A percentile compares a stretch with the other conserved stretches of the same genome.
These are phyloP conservation scores for Ambrosia trifida DNA, from an alignment of 129 eudicot species.

Conservation along the genomic window DNA sequence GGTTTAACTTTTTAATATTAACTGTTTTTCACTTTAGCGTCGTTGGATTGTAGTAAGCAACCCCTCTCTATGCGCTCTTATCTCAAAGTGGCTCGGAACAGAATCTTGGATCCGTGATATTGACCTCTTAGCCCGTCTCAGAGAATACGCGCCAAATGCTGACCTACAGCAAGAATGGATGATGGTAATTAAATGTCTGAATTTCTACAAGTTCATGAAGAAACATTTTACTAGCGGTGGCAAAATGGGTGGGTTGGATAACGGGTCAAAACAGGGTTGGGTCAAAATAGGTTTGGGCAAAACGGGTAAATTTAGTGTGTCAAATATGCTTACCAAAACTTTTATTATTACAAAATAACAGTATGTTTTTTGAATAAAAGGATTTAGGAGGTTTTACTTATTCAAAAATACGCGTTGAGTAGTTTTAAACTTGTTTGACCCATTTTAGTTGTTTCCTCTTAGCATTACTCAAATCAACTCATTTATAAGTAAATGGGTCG, in stretches of 20 bases:
- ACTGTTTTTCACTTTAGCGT: slow-evolving; percentile 35
- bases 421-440: background rate
- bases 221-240: background rate
- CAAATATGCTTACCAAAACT: background rate
- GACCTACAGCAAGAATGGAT: slow-evolving; percentile 52
- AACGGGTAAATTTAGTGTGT: background rate
- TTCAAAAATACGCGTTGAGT: background rate
- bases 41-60: slow-evolving; percentile 75
- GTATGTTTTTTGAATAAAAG: background rate
- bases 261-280: background rate
- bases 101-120: slow-evolving; percentile 56
- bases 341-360: background rate
- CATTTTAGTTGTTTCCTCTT: background rate
- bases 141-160: slow-evolving; percentile 47
- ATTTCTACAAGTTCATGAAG: background rate
- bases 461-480: background rate
- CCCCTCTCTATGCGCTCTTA: slow-evolving; percentile 51
- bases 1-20: slow-evolving; percentile 6
- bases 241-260: background rate
- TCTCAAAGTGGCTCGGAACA: slow-evolving; percentile 60
- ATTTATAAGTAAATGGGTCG: background rate
- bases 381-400: background rate
- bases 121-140: slow-evolving; percentile 46
- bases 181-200: slow-evolving; percentile 35
- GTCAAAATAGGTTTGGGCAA: background rate